Evolutionary conservation across 352 stramenopile genomes (phyloP).

Genomic region (Globisporangium nodosum): DNA sequence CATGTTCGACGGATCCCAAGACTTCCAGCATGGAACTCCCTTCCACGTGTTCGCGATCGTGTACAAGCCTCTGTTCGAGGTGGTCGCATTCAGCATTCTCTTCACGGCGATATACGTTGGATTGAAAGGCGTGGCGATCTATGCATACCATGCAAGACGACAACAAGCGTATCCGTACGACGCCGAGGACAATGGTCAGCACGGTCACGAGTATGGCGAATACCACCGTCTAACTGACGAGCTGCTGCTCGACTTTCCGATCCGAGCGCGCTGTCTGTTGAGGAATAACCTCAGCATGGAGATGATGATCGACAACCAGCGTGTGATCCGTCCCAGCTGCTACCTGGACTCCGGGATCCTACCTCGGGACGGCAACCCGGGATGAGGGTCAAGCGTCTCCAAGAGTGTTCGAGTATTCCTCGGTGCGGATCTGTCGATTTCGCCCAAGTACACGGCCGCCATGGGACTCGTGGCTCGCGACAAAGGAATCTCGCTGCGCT

Average conservation of each 20-base stretch:
- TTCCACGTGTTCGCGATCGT: slow-evolving; percentile 11
- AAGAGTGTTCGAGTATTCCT: slow-evolving; percentile 44
- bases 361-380: slow-evolving; percentile 2
- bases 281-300: slow-evolving; percentile 13
- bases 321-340: slow-evolving; percentile 8
- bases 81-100: slow-evolving; percentile 6
- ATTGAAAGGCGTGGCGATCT: slow-evolving; percentile 1
- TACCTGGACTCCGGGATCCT: slow-evolving; percentile 12
- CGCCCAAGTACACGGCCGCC: slow-evolving; percentile 96
- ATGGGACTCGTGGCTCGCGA: slow-evolving; percentile 88
- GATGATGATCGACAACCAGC: slow-evolving; percentile 9
- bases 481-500: slow-evolving; percentile 97
- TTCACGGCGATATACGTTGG: slow-evolving; percentile 3
- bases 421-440: slow-evolving; percentile 98
- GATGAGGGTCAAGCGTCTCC: background rate
- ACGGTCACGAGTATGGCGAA: slow-evolving; percentile 9
- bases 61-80: slow-evolving; percentile 16
- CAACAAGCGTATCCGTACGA: background rate
- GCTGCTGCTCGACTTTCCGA: slow-evolving; percentile 10
- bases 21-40: slow-evolving; percentile 9
- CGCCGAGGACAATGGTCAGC: background rate
- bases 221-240: slow-evolving; percentile 13
- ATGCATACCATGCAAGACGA: background rate
- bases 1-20: slow-evolving; percentile 17
- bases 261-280: slow-evolving; percentile 9